These are phyloP conservation scores for Phytophthora fragariaefolia DNA, from an alignment of 352 stramenopile species.

Conservation along the genomic window DNA sequence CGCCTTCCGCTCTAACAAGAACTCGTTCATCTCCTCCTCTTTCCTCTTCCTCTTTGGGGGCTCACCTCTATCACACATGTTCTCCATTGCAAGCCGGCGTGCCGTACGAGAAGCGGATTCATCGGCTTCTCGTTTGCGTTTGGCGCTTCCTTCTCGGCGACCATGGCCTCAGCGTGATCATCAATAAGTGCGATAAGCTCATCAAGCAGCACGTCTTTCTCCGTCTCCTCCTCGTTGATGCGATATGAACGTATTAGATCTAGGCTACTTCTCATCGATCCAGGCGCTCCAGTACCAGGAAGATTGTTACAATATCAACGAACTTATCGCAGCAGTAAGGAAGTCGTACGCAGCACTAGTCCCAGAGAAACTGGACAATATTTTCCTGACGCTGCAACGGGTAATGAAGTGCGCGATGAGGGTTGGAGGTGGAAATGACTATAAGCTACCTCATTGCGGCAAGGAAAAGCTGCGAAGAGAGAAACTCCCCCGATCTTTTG, in stretches of 20 bases:
- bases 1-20: conserved; percentile 9
- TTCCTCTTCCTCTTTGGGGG: conserved; percentile 1
- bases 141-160: neutral
- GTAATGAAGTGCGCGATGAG: neutral
- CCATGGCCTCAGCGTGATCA: conserved; percentile 12
- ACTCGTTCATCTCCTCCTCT: conserved; percentile 11
- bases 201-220: neutral
- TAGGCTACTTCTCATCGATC: too few relatives aligned
- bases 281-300: neutral
- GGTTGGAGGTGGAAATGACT: too few relatives aligned
- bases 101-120: conserved; percentile 1
- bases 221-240: too few relatives aligned
- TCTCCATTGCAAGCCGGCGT: neutral
- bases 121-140: neutral
- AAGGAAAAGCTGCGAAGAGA: too few relatives aligned
- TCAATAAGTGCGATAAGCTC: conserved; percentile 16
- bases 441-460: too few relatives aligned
- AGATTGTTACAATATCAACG: neutral
- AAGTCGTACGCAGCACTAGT: neutral
- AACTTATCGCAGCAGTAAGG: neutral
- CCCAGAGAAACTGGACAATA: neutral
- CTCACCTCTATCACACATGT: neutral
- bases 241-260: too few relatives aligned
- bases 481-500: too few relatives aligned
- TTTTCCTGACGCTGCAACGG: neutral